These are phyloP conservation scores for Kwoniella sp. DNA, from an alignment of 768 basidiomycete species.

Conservation along the genomic window DNA sequence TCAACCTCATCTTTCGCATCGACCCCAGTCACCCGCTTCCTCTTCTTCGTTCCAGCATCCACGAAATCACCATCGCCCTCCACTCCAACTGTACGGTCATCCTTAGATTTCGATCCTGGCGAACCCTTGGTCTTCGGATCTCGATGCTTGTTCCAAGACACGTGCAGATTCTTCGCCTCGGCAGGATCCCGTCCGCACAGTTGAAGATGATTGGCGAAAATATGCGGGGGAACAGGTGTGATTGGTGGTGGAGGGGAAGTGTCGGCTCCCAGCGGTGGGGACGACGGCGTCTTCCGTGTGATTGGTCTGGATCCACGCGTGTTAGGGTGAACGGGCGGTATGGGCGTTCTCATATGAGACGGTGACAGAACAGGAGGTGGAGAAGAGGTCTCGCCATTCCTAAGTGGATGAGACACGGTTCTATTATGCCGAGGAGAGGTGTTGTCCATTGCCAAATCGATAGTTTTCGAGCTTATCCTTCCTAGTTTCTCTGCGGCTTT, in stretches of 20 bases:
- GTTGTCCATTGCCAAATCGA: neutral
- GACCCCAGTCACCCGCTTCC: neutral
- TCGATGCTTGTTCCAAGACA: slow-evolving; percentile 25
- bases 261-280: neutral
- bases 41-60: slow-evolving; percentile 8
- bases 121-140: slow-evolving; percentile 5
- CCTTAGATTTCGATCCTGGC: too few species aligned
- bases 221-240: slow-evolving; percentile 32
- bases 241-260: slow-evolving; percentile 18
- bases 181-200: slow-evolving; percentile 29
- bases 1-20: slow-evolving; percentile 12
- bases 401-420: neutral
- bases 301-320: neutral
- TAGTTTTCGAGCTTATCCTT: neutral
- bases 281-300: neutral
- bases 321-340: neutral
- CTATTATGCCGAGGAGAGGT: neutral
- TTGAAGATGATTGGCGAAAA: slow-evolving; percentile 25
- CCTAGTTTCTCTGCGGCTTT: neutral
- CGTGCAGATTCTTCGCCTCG: slow-evolving; percentile 16
- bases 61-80: neutral
- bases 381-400: neutral
- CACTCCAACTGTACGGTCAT: too few species aligned
- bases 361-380: neutral
- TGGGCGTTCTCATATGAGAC: neutral